Conservation (phyloP, 2,329 filamentous ascomycete species). For the Aspergillus carbonarius region DNA sequence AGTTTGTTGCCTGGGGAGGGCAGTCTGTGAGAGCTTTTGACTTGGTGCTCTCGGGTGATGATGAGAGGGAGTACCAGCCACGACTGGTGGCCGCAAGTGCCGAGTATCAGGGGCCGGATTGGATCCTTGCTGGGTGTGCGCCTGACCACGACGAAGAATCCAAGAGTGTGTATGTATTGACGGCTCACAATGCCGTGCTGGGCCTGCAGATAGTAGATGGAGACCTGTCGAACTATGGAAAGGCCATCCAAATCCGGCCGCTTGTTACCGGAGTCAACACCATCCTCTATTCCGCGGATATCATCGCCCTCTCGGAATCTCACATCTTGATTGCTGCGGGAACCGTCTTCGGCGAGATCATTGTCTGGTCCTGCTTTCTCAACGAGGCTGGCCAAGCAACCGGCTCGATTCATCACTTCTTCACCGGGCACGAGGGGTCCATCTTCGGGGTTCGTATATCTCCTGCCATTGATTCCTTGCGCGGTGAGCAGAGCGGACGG, state of each 20-base stretch:
- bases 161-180: slow-evolving; percentile 62
- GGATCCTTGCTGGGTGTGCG: slow-evolving; percentile 69
- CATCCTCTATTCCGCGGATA: slow-evolving; percentile 81
- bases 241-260: slow-evolving; percentile 33
- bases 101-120: slow-evolving; percentile 62
- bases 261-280: slow-evolving; percentile 63
- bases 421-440: slow-evolving; percentile 79
- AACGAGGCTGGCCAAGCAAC: slow-evolving; percentile 12
- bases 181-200: slow-evolving; percentile 82
- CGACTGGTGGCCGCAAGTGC: slow-evolving; percentile 31
- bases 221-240: slow-evolving; percentile 17
- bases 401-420: slow-evolving; percentile 54
- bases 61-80: slow-evolving; percentile 24
- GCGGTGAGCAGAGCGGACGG: slow-evolving; percentile 47
- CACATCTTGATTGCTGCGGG: slow-evolving; percentile 77
- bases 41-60: slow-evolving; percentile 17
- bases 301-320: slow-evolving; percentile 60
- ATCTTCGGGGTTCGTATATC: slow-evolving; percentile 89
- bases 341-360: slow-evolving; percentile 90
- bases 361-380: slow-evolving; percentile 75
- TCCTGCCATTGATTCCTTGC: slow-evolving; percentile 44
- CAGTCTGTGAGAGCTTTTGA: slow-evolving; percentile 51
- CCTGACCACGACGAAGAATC: slow-evolving; percentile 23
- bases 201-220: slow-evolving; percentile 41
- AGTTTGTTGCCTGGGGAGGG: slow-evolving; percentile 68